Evolutionary conservation across 2,329 filamentous ascomycete species (phyloP), one percentile per base, ranked within the genome.

Genomic region (Dothiorella sarmentorum): DNA sequence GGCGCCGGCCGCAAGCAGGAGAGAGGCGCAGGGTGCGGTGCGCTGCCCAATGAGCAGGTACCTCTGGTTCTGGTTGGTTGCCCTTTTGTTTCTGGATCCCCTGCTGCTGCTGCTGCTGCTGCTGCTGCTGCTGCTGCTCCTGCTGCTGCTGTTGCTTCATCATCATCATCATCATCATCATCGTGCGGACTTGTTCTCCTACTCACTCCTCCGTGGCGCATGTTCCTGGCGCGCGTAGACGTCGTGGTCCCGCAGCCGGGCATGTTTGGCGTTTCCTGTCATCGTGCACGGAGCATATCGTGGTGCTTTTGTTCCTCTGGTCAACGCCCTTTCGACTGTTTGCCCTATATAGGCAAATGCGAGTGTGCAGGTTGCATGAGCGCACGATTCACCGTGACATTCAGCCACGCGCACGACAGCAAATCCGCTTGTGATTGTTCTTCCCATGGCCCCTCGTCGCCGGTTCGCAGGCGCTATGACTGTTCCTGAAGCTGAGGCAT

Each of bases 351-450:
- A 15, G 49, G 33, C 22, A 53, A 51, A 51, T 31, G 49, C 49
- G 22, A 10, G 22, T 22, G 49, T 18, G 35, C 49, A 40, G 15
- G 33, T 52, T 52, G 47, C 47, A 52, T 52, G 47, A 38, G 35
- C 49, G 49, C 49, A 53, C 49, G 35, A 40, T 26, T 40, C 49
- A 27, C 15, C n/a, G 49, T 53, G 33, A 40, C 49, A 53, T 53
- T 49, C 27, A 11, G 6, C 20, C 45, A 18, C 17, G 17, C n/a
- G 18, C 43, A n/a, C 42, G 40, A 31, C 27, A 31, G 27, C 7
- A 11, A 7, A 31, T n/a, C 17, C 18, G 38, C 4, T 20, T 42
- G 7, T 11, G 4, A 7, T 10, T 29, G 17, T 31, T 29, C n/a
- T 7, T 29, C 17, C 5, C 24, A 18, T 31, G 7, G 26, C 29